A percentile compares a stretch with the other conserved stretches of the same genome.
Conservation (phyloP, 2,329 filamentous ascomycete genomes). For the Microcera coccophila region DNA sequence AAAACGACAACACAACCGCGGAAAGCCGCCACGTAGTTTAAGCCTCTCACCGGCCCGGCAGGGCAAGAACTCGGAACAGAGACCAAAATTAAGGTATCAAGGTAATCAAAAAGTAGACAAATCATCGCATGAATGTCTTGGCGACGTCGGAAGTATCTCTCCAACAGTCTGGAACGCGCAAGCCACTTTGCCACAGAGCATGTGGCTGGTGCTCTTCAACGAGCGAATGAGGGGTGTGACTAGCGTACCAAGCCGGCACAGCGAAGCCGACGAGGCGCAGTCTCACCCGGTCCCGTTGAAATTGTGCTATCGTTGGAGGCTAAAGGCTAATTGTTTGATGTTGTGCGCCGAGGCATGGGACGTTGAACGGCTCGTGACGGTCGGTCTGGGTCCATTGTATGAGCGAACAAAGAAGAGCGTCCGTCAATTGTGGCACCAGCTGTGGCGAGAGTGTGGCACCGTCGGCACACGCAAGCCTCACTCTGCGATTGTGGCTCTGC, state of each 20-base stretch:
- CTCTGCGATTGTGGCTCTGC: no score
- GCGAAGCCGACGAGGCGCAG: neutral
- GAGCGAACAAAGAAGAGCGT: no score
- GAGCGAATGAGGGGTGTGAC: neutral
- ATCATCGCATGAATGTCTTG: no score
- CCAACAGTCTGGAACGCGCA: slow-evolving; percentile 17
- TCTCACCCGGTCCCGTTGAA: neutral
- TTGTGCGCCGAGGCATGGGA: neutral
- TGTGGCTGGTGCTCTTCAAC: neutral
- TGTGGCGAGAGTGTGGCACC: neutral
- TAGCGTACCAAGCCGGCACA: neutral
- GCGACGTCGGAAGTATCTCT: slow-evolving; percentile 1
- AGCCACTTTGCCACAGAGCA: slow-evolving; percentile 27
- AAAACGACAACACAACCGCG: neutral
- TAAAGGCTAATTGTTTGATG: neutral
- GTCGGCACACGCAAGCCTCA: neutral
- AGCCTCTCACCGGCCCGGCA: neutral
- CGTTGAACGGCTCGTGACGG: neutral
- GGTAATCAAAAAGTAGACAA: neutral
- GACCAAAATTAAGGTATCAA: neutral
- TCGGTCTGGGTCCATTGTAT: neutral
- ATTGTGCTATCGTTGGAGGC: neutral
- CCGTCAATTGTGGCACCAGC: neutral
- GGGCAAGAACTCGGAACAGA: neutral
- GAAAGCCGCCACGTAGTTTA: neutral